Evolutionary conservation across 768 basidiomycete genomes (phyloP), one percentile per base, ranked within the genome.

Genomic region (Thelephora ganbajun): DNA sequence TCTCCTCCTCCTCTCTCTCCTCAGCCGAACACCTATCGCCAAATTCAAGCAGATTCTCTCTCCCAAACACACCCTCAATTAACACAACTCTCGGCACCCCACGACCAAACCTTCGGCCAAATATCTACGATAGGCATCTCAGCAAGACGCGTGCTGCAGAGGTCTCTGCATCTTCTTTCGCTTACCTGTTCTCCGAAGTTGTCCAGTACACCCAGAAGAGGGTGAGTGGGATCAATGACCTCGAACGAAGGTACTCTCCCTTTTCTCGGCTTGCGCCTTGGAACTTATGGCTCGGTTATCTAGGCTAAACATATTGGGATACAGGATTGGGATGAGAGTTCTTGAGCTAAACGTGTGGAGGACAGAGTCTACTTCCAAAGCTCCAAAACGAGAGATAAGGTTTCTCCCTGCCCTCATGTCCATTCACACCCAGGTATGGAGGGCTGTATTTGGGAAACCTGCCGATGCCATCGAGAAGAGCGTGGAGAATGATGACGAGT

Each of bases 391-490:
- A 57, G 91, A 94, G 60, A 84, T 83, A 37, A 79, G 89, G 37
- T 82, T 98, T 55, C 73, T 98, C 14, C 88, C 91, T 5, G 84
- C 87, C 3, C 74, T 99, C 47, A 90, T 93, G 80, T 83, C 81
- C 58, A 80, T 99, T 45, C 94, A 97, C 57, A 92, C 90, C 1
- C 89, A 94, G 55, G 81, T 98, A 20, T 99, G 94, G 84, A 80
- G 82, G 49, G 85, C 91, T 26, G 83, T 93, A 14, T 99, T 94
- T 58, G 91, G 91, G 7, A 87, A 83, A 61, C 73, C 90, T 7
- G 96, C 96, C 18, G 94, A 97, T 60, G 90, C 85, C 2, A 79
- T 99, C 48, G 93, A 99, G 65, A 86, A 90, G 68, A 92, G 89
- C 54, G 89, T 97, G 0, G 92, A 96, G 63, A 90, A 94, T 50